phyloP scores from a whole-genome alignment of 441 rosid species.

The Capsella rubella region DNA sequence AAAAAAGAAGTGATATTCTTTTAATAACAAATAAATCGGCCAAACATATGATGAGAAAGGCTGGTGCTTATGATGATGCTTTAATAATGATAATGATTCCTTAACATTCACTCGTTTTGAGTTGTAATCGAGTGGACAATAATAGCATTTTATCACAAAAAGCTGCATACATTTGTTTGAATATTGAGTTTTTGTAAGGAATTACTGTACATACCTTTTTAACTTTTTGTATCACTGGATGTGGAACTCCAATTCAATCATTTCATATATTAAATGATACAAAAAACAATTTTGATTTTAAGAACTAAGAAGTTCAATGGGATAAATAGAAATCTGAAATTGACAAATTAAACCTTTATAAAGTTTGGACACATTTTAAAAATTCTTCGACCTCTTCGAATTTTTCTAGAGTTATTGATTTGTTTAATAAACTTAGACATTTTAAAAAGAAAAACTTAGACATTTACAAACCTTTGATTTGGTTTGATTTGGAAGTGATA shows the following conservation, averaged over 20 bases:
- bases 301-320: too few species aligned
- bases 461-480: too few species aligned
- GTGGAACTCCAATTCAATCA: constrained; percentile 25
- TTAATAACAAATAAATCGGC: neutral
- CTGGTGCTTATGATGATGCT: constrained; percentile 29
- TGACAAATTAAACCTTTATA: too few species aligned
- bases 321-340: too few species aligned
- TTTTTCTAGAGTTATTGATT: too few species aligned
- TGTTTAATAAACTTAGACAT: too few species aligned
- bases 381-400: too few species aligned
- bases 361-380: too few species aligned
- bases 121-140: constrained; percentile 35
- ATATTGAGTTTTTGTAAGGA: neutral
- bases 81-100: constrained; percentile 33
- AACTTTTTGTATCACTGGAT: neutral
- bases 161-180: neutral
- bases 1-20: neutral
- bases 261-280: constrained; percentile 8
- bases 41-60: constrained; percentile 12
- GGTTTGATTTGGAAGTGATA: too few species aligned
- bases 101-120: constrained; percentile 32
- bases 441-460: too few species aligned
- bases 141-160: constrained; percentile 10
- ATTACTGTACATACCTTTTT: neutral
- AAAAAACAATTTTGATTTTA: too few species aligned